Evolutionary conservation across 2,329 filamentous ascomycete species (phyloP).

Genomic region (Passalora sequoiae): DNA sequence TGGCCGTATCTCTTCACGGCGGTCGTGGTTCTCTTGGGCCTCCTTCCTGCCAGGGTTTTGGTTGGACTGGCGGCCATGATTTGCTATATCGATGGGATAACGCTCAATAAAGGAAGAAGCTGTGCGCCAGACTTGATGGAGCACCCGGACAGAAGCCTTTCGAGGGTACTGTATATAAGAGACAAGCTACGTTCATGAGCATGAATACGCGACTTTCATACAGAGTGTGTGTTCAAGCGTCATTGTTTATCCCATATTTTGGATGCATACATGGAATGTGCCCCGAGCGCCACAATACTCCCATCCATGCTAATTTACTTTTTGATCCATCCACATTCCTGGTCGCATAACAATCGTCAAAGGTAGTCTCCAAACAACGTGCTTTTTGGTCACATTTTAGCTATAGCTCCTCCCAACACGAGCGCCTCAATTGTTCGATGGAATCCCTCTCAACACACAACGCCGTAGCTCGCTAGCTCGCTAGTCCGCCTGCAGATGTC

Average conservation of each 20-base stretch:
- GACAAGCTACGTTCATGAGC: too few species aligned
- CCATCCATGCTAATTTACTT: not conserved
- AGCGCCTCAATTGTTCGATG: too few species aligned
- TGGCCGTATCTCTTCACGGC: not conserved
- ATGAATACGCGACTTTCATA: too few species aligned
- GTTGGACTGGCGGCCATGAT: not conserved
- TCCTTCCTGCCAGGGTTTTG: not conserved
- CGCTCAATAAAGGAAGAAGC: not conserved
- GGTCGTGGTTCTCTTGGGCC: too few species aligned
- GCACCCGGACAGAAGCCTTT: too few species aligned
- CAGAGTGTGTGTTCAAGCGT: not conserved
- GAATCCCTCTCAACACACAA: too few species aligned
- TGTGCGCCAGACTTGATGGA: not conserved
- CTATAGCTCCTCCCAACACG: too few species aligned
- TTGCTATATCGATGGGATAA: not conserved
- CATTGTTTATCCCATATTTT: conserved; percentile 6
- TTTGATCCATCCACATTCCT: conserved; percentile 4
- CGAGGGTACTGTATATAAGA: too few species aligned
- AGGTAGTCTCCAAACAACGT: too few species aligned
- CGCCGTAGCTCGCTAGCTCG: too few species aligned
- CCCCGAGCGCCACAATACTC: not conserved
- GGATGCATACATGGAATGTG: conserved; percentile 3
- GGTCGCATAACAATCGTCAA: conserved; percentile 3
- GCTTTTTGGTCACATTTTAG: too few species aligned
- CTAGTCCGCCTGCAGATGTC: too few species aligned